Percentiles rank a stretch among this genome's conserved stretches.
These are phyloP conservation scores for Leersia perrieri DNA, from an alignment of 176 grass and related monocot genomes.

Conservation along the genomic window DNA sequence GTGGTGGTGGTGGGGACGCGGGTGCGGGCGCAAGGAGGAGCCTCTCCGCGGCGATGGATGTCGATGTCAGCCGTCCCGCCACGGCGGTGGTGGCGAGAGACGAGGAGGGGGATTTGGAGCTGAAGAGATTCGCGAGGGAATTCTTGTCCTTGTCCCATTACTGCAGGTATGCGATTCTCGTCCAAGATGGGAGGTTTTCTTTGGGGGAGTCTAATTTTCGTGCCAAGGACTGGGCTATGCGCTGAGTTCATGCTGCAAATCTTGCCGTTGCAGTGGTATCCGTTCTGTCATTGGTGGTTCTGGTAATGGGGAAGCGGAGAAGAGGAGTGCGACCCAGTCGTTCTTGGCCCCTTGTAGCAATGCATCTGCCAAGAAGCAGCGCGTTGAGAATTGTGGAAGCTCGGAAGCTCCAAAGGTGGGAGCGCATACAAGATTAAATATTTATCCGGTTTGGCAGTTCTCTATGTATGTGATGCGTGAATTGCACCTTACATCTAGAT, in stretches of 20 bases:
- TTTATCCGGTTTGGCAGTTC: neutral
- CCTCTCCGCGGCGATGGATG: conserved; percentile 38
- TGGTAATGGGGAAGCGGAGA: conserved; percentile 40
- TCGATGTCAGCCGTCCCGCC: neutral
- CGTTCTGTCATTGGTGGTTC: conserved; percentile 31
- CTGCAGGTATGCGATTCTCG: conserved; percentile 49
- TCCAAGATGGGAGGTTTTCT: neutral
- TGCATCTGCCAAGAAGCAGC: conserved; percentile 51
- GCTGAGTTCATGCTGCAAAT: conserved; percentile 2
- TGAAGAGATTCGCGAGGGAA: conserved; percentile 62
- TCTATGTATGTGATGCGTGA: neutral
- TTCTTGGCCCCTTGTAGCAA: conserved; percentile 44
- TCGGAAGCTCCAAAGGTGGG: conserved; percentile 10
- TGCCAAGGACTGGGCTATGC: conserved; percentile 27
- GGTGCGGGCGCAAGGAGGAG: conserved; percentile 29
- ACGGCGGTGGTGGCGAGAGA: neutral
- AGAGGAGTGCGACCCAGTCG: conserved; percentile 52
- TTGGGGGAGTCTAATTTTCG: neutral
- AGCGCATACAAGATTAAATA: conserved; percentile 15
- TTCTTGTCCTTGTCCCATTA: conserved; percentile 80
- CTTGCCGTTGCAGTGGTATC: conserved; percentile 50
- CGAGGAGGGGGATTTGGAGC: conserved; percentile 36
- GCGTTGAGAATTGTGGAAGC: neutral
- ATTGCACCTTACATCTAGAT: conserved; percentile 1
- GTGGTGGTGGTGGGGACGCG: too few species aligned